Conservation (phyloP, 148 eudicot genomes). For the Diospyros lotus region DNA sequence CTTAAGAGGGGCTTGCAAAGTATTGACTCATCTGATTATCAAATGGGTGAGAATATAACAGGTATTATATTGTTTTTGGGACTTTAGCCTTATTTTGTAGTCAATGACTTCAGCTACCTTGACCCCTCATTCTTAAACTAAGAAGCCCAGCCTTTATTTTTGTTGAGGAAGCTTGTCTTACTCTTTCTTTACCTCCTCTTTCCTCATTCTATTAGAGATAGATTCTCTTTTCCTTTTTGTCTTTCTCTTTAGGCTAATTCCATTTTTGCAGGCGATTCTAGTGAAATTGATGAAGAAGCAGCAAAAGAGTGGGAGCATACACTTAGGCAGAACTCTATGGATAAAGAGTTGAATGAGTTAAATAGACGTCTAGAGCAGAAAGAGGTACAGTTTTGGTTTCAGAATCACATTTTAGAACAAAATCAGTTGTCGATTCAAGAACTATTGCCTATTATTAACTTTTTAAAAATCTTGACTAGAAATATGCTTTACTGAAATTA, state of each 20-base stretch:
- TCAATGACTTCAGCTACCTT: no score
- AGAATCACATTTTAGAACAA: not conserved
- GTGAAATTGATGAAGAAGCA: constrained; percentile 85
- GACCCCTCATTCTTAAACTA: not conserved
- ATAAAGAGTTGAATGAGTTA: constrained; percentile 82
- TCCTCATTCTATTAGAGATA: no score
- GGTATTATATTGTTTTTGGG: constrained; percentile 34
- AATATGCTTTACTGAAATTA: not conserved
- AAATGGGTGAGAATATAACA: constrained; percentile 63
- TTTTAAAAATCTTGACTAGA: no score
- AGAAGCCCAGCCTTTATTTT: not conserved
- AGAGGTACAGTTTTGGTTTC: constrained; percentile 48
- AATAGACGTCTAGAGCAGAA: constrained; percentile 88
- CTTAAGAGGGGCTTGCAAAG: constrained; percentile 85
- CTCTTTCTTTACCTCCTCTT: not conserved
- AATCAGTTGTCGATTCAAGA: not conserved
- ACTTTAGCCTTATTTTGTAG: not conserved
- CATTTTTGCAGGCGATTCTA: constrained; percentile 60
- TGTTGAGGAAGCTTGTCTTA: not conserved
- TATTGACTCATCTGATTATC: constrained; percentile 77
- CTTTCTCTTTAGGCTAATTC: not conserved
- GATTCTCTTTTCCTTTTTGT: not conserved
- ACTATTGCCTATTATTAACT: not conserved
- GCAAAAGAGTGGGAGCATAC: constrained; percentile 99
- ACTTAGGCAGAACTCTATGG: constrained; percentile 87